Evolutionary conservation across 2,329 filamentous ascomycete species (phyloP).

Genomic region (Ustilaginoidea virens): DNA sequence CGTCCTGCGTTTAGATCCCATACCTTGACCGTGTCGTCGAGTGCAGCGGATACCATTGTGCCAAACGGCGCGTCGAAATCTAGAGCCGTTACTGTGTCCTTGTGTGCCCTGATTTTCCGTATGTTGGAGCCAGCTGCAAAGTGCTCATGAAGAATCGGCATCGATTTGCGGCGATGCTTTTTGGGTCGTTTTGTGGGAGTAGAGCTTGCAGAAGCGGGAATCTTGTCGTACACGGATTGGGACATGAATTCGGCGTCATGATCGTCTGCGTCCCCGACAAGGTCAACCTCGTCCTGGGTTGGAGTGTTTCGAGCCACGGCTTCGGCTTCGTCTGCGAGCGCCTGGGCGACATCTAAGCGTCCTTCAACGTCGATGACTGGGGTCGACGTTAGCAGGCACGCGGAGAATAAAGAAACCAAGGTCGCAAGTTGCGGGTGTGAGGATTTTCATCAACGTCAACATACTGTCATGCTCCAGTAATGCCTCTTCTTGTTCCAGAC

Average conservation of each 20-base stretch:
- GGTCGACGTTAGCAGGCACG: not conserved
- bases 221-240: conserved; percentile 89
- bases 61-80: conserved; percentile 98
- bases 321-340: conserved; percentile 41
- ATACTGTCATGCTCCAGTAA: conserved; percentile 76
- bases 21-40: conserved; percentile 87
- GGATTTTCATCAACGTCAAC: too few relatives aligned
- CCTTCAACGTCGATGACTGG: conserved; percentile 47
- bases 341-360: conserved; percentile 45
- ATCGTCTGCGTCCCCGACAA: conserved; percentile 33
- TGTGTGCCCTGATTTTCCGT: conserved; percentile 76
- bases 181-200: conserved; percentile 32
- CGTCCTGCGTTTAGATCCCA: conserved; percentile 93
- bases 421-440: too few relatives aligned
- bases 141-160: conserved; percentile 92
- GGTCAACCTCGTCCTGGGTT: conserved; percentile 36
- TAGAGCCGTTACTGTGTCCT: conserved; percentile 72
- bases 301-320: conserved; percentile 36
- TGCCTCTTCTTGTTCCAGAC: conserved; percentile 78
- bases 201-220: conserved; percentile 42
- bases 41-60: conserved; percentile 77
- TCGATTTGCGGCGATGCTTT: conserved; percentile 58
- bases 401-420: too few relatives aligned
- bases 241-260: conserved; percentile 67
- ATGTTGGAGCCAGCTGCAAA: conserved; percentile 82